Base-by-base conservation (phyloP, 495 filamentous ascomycete species). In the Daldinia concentrica region DNA sequence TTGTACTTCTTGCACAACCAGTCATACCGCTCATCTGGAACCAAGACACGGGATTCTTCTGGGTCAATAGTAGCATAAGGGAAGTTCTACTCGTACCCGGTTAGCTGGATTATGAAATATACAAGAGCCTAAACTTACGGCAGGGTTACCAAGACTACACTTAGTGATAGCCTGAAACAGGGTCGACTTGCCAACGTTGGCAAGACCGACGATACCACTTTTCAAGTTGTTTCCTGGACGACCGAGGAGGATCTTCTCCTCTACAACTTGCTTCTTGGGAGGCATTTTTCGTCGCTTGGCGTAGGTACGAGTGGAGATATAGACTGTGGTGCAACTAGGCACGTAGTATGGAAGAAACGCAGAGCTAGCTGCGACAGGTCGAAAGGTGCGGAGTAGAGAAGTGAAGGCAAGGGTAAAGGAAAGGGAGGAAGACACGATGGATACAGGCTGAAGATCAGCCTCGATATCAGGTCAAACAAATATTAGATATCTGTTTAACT, bases 101-200 rank as follows among this genome's bases (percentile, higher is more conserved):
- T 67, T 68, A 61, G 45, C 60, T 56, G 57, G 71, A 43, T 56
- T 7, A 65, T 39, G 58, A 58, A 52, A 37, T 36, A 34, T 58
- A 27, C 59, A 59, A 39, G 66, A 51, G 45, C 50, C 65, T 57
- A 39, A 50, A 84, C 87, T 76, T 85, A 93, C 91, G 82, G 95
- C 96, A 72, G 96, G 96, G 85, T 99, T 99, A 83, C 96, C 96
- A 74, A 99, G 88, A 69, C 89, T 90, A 82, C 91, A 98, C 86
- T 97, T 98, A 70, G 96, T 99, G 85, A 99, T 97, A 72, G 96
- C 94, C 84, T 99, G 96, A 86, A 99, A 99, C 75, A 99, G 91
- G 26, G 96, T 99, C 64, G 96, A 99, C 84, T 99, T 99, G 79
- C 96, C 96, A 71, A 99, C 96, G 81, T 99, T 99, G 77, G 96